Base-by-base conservation (phyloP, 2,329 filamentous ascomycete species). In the Penicillium sp. region DNA sequence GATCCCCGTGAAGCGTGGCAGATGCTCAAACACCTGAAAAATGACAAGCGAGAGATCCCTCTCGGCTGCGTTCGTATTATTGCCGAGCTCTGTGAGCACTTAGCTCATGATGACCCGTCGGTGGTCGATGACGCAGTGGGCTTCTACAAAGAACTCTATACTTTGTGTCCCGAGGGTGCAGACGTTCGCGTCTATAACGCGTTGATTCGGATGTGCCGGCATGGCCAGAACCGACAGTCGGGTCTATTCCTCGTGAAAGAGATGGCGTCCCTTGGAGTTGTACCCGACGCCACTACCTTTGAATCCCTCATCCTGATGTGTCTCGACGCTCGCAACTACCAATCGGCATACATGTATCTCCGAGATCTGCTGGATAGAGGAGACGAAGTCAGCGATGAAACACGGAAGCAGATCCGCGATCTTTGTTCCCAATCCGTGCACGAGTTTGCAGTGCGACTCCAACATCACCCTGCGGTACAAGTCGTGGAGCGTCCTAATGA, bases 221-320 rank as follows among this genome's bases (percentile, higher is more conserved):
- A 59, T 57, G 73, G 63, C 59, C 66, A 67, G 6, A 77, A 80
- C 54, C 82, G 83, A 54, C 76, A 82, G 35, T 73, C 81, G 6
- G 84, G 84, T 43, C 84, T 85, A 71, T 87, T 85, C 64, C 71
- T 88, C 2, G 80, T 84, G 9, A 77, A 80, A 15, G 86, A 89
- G 64, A 86, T 89, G 81, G 75, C 81, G 6, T 76, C 80, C 9
- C 72, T 85, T 8, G 74, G 75, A 7, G 71, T 88, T 26, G 64
- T 75, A 15, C 84, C 86, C 0, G 78, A 85, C 56, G 66, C 72
- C n/a, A 61, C 80, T 18, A 88, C 85, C 0, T 88, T 88, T 61
- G 85, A 88, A 61, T 76, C 81, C 4, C 73, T 89, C 11, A 80
- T 88, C 15, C 68, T 85, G 12, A 77, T 85, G 42, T 88, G 85